A percentile compares a stretch with the other conserved stretches of the same genome.
Conservation (phyloP, 805 yeast genomes). For the Schizosaccharomyces octosporus region DNA sequence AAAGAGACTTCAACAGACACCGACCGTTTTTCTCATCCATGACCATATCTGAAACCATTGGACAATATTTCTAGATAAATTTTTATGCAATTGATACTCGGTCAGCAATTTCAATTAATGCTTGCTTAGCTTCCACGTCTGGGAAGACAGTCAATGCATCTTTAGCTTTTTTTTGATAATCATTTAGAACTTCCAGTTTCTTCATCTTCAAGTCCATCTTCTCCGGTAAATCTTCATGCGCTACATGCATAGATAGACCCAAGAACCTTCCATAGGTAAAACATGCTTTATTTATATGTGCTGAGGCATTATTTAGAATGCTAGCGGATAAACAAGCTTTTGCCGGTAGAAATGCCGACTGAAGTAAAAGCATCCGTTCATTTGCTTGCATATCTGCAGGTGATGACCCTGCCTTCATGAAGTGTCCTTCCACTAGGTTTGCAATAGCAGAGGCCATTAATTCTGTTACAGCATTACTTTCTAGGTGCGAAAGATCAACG, state of each 20-base stretch:
- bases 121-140: not conserved
- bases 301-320: not conserved
- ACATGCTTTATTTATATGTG: not conserved
- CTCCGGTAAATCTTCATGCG: not conserved
- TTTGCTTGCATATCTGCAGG: conserved; percentile 17
- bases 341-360: not conserved
- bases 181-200: not conserved
- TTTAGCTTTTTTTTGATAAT: not conserved
- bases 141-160: not conserved
- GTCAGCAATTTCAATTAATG: not conserved
- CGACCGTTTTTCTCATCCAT: too few species aligned
- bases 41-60: not conserved
- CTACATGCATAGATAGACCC: not conserved
- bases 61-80: not conserved
- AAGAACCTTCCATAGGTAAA: not conserved
- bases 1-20: too few species aligned
- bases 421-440: conserved; percentile 91
- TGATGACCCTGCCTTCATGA: conserved; percentile 92
- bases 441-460: conserved; percentile 88
- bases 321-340: not conserved
- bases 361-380: not conserved
- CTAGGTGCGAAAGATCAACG: conserved; percentile 71
- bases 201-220: not conserved
- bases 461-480: conserved; percentile 92
- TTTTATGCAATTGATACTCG: not conserved